Evolutionary conservation across 1,139 yeast species (phyloP).

Genomic region (Pichia sp.): DNA sequence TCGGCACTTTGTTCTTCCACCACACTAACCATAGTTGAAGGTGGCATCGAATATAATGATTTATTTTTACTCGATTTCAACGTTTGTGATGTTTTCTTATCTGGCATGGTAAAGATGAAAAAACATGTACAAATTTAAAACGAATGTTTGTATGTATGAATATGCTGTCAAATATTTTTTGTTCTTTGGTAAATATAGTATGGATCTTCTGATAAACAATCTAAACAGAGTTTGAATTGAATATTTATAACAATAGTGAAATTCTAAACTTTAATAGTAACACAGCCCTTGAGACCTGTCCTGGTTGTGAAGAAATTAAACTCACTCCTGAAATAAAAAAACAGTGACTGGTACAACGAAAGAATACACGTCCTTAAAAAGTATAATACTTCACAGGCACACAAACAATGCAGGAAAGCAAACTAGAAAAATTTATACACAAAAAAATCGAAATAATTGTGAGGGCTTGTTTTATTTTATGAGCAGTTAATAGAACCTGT

Average conservation of each 20-base stretch:
- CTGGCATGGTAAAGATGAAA: background rate
- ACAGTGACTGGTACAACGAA: background rate
- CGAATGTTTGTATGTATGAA: background rate
- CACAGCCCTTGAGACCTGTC: background rate
- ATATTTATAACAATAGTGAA: background rate
- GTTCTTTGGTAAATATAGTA: background rate
- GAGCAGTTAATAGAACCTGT: no score
- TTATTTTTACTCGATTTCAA: background rate
- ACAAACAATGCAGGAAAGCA: background rate
- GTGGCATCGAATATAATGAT: background rate
- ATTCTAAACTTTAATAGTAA: background rate
- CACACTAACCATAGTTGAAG: conserved; percentile 17
- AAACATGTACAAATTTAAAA: background rate
- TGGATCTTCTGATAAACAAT: background rate
- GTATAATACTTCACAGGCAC: background rate
- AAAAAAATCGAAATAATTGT: no score
- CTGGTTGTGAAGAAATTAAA: background rate
- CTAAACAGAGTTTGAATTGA: background rate
- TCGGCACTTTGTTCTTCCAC: conserved; percentile 23
- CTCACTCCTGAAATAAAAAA: background rate
- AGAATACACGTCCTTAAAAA: background rate
- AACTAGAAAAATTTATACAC: background rate
- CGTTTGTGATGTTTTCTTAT: background rate
- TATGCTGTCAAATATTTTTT: background rate
- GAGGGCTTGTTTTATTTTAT: no score